phyloP scores from a whole-genome alignment of 108 stramenopile species.

The Licmophora abbreviata region DNA sequence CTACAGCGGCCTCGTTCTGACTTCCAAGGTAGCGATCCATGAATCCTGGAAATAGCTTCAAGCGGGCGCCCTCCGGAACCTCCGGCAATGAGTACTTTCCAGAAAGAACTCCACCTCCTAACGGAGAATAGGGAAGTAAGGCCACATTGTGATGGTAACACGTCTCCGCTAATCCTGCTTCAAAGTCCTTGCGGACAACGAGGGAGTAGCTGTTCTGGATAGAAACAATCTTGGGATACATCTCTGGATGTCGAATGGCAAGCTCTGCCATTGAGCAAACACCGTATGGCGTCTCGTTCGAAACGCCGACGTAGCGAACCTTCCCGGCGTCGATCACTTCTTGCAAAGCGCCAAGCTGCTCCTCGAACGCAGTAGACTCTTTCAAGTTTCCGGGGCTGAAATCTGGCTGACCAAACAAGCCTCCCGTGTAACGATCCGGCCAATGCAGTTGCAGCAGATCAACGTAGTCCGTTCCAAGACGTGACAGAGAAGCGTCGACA shows the following conservation, averaged over 20 bases:
- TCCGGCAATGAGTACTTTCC: slow-evolving; percentile 59
- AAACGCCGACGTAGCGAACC: slow-evolving; percentile 79
- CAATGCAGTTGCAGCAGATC: slow-evolving; percentile 93
- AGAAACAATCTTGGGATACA: slow-evolving; percentile 74
- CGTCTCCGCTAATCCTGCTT: slow-evolving; percentile 77
- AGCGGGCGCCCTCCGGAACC: slow-evolving; percentile 29
- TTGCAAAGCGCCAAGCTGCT: slow-evolving; percentile 70
- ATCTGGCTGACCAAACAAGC: slow-evolving; percentile 74
- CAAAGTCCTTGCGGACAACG: slow-evolving; percentile 81
- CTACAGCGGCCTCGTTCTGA: slow-evolving; percentile 59
- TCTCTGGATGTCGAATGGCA: slow-evolving; percentile 48
- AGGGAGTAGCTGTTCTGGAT: slow-evolving; percentile 87
- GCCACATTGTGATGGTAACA: slow-evolving; percentile 82
- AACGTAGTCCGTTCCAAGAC: slow-evolving; percentile 87
- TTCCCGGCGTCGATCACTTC: slow-evolving; percentile 71
- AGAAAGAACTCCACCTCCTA: slow-evolving; percentile 84
- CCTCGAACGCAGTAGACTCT: slow-evolving; percentile 63
- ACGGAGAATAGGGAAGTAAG: slow-evolving; percentile 82
- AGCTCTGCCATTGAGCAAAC: slow-evolving; percentile 67
- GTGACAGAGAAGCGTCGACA: slow-evolving; percentile 71
- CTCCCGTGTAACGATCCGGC: slow-evolving; percentile 83
- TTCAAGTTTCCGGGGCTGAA: slow-evolving; percentile 40
- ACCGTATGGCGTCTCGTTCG: slow-evolving; percentile 92
- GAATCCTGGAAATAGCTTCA: slow-evolving; percentile 79
- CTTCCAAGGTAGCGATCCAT: slow-evolving; percentile 72